A percentile compares a stretch with the other conserved stretches of the same genome.
These are phyloP conservation scores for Sarcodon sp. DNA, from an alignment of 768 basidiomycete species.

Conservation along the genomic window DNA sequence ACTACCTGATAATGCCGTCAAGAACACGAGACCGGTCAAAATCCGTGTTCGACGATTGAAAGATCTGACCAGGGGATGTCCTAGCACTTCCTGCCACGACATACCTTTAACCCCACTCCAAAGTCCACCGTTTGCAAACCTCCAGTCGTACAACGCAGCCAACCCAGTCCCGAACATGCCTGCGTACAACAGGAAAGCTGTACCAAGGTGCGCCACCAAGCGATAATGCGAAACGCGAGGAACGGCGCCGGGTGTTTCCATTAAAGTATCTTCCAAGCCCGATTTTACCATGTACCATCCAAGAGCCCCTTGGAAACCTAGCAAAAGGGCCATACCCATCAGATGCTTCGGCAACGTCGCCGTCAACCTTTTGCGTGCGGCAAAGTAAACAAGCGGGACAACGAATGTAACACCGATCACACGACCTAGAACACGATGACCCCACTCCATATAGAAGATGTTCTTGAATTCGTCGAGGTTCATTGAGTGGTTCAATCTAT, in stretches of 20 bases:
- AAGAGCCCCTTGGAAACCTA: conserved; percentile 83
- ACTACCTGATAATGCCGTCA: conserved; percentile 88
- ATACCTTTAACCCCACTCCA: conserved; percentile 41
- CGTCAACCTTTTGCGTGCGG: conserved; percentile 55
- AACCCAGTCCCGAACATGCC: conserved; percentile 85
- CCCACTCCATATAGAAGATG: conserved; percentile 99
- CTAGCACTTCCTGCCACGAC: conserved; percentile 32
- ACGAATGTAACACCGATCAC: conserved; percentile 77
- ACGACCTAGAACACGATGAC: conserved; percentile 87
- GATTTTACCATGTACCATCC: conserved; percentile 99
- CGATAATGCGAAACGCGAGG: conserved; percentile 96
- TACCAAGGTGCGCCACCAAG: conserved; percentile 87
- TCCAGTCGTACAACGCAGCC: conserved; percentile 67
- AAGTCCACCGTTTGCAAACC: conserved; percentile 39
- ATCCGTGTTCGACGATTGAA: conserved; percentile 49
- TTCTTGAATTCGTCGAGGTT: conserved; percentile 85
- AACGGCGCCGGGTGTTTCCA: conserved; percentile 72
- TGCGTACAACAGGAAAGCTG: conserved; percentile 83
- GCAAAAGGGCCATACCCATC: conserved; percentile 59
- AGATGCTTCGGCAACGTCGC: conserved; percentile 49
- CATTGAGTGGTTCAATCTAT: conserved; percentile 84
- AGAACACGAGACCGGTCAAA: conserved; percentile 68
- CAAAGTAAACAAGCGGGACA: conserved; percentile 74
- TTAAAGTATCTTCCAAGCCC: conserved; percentile 72
- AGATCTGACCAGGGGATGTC: conserved; percentile 39